Base-by-base conservation (phyloP, 2,329 filamentous ascomycete species). In the Fusarium nematophilum region DNA sequence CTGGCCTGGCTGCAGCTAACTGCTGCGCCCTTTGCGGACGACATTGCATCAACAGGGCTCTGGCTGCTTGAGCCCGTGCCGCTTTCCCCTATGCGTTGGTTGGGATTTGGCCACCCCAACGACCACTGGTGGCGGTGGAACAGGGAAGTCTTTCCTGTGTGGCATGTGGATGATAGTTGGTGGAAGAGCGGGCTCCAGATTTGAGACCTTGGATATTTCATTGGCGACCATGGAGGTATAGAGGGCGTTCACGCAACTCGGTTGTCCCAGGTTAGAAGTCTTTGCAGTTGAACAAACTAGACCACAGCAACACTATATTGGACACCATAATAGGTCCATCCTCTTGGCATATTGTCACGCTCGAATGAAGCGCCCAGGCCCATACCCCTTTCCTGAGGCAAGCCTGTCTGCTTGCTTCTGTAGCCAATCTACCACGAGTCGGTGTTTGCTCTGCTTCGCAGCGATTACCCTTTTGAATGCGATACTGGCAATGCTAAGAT, bases 11-110 rank as follows among this genome's bases (percentile, higher is more conserved):
- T 96, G 56, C 85, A 87, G 49, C 72, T 79, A 13, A 94, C 91
- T 0, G 83, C 84, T 1, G 80, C 80, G 33, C 72, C 87, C 29
- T 80, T 97, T n/a, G 79, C 87, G 9, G 86, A 96, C 70, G 93
- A 97, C 68, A 87, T 96, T 71, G 83, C 88, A 0, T 80, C 83
- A 9, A 84, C 86, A 1, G 92, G 91, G 0, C 69, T 96, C 0
- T 97, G 91, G 90, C 74, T 96, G 11, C 86, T 87, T 58, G 92
- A 97, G 73, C 92, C 92, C 0, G 76, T 96, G n/a, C 92, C 93
- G 0, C 62, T 94, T 8, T 96, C 91, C 48, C 70, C 83, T 1
- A 70, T 93, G n/a, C 81, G 92, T 21, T 84, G 82, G 2, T 27
- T 93, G 13, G 89, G 90, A 0, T 78, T 89, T 27, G 90, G 89